These are phyloP conservation scores for Diplodia scrobiculata DNA, from an alignment of 2,329 filamentous ascomycete genomes.

Conservation along the genomic window DNA sequence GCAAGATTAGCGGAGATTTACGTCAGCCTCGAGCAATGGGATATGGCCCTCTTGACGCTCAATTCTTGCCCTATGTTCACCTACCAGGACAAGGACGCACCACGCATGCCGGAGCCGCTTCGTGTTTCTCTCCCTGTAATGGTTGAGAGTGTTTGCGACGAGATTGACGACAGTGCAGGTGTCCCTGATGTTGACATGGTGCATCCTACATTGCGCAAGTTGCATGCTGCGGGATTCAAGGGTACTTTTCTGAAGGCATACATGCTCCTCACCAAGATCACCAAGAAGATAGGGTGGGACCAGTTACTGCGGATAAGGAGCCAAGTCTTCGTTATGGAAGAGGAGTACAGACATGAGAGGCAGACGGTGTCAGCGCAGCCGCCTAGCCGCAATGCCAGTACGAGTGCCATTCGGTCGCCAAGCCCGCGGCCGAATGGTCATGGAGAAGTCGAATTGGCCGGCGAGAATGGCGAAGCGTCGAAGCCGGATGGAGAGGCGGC, in stretches of 20 bases:
- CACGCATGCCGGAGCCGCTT: conserved; percentile 88
- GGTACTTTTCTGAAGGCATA: conserved; percentile 97
- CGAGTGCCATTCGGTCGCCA: conserved; percentile 73
- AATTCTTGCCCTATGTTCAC: conserved; percentile 99
- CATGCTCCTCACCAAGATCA: conserved; percentile 90
- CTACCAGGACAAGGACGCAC: conserved; percentile 97
- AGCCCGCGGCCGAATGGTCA: conserved; percentile 50
- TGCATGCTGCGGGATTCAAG: conserved; percentile 86
- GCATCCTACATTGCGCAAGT: conserved; percentile 79
- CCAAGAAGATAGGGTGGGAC: conserved; percentile 96
- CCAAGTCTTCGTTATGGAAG: conserved; percentile 99
- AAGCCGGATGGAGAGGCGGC: conserved; percentile 37
- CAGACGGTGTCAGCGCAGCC: conserved; percentile 53
- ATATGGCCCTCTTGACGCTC: conserved; percentile 87
- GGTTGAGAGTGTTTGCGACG: conserved; percentile 85
- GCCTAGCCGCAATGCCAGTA: conserved; percentile 72
- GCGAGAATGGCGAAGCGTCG: conserved; percentile 40
- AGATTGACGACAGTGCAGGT: conserved; percentile 86
- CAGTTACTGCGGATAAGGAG: conserved; percentile 91
- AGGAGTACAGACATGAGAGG: conserved; percentile 92
- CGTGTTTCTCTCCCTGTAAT: conserved; percentile 85
- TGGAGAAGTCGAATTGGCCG: conserved; percentile 36
- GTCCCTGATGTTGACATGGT: conserved; percentile 81
- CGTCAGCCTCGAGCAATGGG: conserved; percentile 92
- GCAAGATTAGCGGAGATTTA: conserved; percentile 91